Base-by-base conservation (phyloP, 768 basidiomycete genomes). In the Dentipellis fragilis region DNA sequence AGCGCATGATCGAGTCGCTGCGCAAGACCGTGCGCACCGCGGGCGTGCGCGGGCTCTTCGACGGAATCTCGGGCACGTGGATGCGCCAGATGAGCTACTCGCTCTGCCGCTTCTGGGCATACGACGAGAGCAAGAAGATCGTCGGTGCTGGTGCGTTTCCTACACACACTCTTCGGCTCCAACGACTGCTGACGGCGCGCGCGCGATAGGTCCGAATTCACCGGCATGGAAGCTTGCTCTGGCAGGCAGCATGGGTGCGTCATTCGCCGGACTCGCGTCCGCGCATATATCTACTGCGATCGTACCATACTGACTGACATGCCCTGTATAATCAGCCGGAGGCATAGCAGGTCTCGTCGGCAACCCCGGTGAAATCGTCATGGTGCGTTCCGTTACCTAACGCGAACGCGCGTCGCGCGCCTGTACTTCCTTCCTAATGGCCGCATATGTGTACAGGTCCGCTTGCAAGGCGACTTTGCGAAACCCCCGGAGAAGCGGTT, bases 11-110 rank as follows among this genome's bases (percentile, higher is more conserved):
- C 66, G 72, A 82, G 66, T 88, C 85, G 58, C 76, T 95, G 6
- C 75, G 77, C 68, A 93, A 93, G 77, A 94, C 92, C 0, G 75
- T 91, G 54, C 74, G 78, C 65, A 89, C 85, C 6, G 88, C 87
- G 49, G 82, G 82, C 57, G 71, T 73, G 50, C 76, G 81, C 39
- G 92, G 92, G 2, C 75, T 93, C 49, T 91, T 81, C 64, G 92
- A 93, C 65, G 92, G 92, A 16, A 89, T 93, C 57, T 75, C 85
- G 2, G 92, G 91, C 34, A 95, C 92, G 23, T 86, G 89, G 82
- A 71, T 95, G 69, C 80, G 92, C 29, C 92, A 95, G 71, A 91
- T 93, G 89, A 88, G 84, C 36, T 94, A 94, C 71, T 91, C 88
- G 45, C 74, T 93, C 67, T 91, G 89, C 68, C 78, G 91, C n/a